Conservation (phyloP, 176 grass and related monocot species). For the Poa pratensis region DNA sequence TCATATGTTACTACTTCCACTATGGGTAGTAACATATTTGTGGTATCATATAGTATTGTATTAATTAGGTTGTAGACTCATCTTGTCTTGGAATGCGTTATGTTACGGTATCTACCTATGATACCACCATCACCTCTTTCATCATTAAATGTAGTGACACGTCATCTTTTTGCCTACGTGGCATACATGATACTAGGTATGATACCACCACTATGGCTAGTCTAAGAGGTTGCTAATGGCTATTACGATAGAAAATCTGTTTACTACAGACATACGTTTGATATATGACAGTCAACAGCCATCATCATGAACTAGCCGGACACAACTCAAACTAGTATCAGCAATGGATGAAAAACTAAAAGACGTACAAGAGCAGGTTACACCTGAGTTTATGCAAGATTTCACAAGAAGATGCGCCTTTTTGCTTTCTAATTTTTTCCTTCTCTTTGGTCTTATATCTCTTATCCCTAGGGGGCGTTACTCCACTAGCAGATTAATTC, state of each 20-base stretch:
- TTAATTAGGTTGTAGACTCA: too few relatives aligned
- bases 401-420: background rate
- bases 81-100: too few relatives aligned
- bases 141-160: too few relatives aligned
- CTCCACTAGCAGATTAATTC: background rate
- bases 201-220: too few relatives aligned
- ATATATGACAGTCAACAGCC: conserved; percentile 2
- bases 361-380: background rate
- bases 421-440: background rate
- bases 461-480: background rate
- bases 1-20: too few relatives aligned
- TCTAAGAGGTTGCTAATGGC: background rate
- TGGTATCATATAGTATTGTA: too few relatives aligned
- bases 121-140: too few relatives aligned
- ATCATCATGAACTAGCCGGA: background rate
- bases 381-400: background rate
- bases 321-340: background rate
- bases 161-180: too few relatives aligned
- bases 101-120: too few relatives aligned
- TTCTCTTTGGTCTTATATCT: background rate
- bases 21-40: too few relatives aligned
- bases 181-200: too few relatives aligned
- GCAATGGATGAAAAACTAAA: background rate
- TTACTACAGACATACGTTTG: background rate
- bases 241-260: background rate